phyloP scores from a whole-genome alignment of 352 stramenopile species.

The Globisporangium viniferum region DNA sequence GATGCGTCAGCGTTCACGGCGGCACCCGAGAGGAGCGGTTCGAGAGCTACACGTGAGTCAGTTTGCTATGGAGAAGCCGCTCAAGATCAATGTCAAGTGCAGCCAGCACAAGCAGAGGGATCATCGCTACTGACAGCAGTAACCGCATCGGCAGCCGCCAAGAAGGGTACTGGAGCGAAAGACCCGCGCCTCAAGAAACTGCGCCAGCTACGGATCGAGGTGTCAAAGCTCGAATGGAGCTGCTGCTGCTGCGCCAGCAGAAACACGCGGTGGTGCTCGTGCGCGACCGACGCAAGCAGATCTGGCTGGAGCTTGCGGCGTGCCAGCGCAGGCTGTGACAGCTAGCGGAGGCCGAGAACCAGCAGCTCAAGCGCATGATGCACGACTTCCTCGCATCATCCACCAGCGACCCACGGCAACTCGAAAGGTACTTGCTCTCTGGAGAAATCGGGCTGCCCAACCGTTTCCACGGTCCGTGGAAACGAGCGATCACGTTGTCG shows the following conservation, averaged over 20 bases:
- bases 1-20: constrained; percentile 1
- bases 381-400: not conserved
- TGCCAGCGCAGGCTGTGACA: not conserved
- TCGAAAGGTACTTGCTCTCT: not conserved
- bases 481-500: not conserved
- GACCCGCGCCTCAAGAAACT: not conserved
- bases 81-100: not conserved
- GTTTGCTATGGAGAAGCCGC: too few relatives aligned
- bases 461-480: not conserved
- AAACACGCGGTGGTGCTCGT: not conserved
- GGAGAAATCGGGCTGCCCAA: not conserved
- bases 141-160: not conserved
- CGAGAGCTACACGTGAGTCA: too few relatives aligned
- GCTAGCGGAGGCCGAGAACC: constrained; percentile 8
- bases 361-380: constrained; percentile 5
- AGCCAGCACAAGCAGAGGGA: too few relatives aligned
- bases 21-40: too few relatives aligned
- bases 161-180: not conserved
- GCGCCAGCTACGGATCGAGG: not conserved
- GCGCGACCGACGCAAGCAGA: not conserved
- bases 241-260: not conserved
- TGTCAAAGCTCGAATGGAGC: not conserved
- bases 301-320: not conserved
- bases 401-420: not conserved
- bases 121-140: too few relatives aligned